Conservation (phyloP, 2,329 filamentous ascomycete species). For the Parastagonospora nodorum region DNA sequence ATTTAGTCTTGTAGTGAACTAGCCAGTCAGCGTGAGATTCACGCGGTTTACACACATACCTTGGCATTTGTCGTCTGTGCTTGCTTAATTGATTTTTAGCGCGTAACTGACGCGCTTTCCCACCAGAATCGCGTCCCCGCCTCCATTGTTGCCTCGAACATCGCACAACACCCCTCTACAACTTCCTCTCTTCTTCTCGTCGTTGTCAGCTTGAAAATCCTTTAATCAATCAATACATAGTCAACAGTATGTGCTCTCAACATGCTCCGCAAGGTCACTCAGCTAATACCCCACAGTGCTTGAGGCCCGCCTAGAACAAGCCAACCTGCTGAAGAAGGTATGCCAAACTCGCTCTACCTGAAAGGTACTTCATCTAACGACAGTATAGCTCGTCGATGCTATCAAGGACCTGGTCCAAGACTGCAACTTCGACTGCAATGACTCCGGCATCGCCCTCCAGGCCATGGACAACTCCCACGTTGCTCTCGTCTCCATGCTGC, state of each 20-base stretch:
- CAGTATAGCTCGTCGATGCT: slow-evolving; percentile 83
- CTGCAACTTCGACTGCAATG: slow-evolving; percentile 99
- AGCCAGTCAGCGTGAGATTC: no score
- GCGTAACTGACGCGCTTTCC: slow-evolving; percentile 25
- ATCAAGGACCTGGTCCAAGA: slow-evolving; percentile 99
- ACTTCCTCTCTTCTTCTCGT: slow-evolving; percentile 6
- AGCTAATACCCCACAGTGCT: slow-evolving; percentile 65
- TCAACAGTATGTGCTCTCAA: slow-evolving; percentile 24
- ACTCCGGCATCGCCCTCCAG: slow-evolving; percentile 95
- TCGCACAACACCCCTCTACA: slow-evolving; percentile 9
- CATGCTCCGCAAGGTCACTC: not conserved
- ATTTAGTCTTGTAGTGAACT: no score
- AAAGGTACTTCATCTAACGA: slow-evolving; percentile 14
- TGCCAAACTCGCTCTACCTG: not conserved
- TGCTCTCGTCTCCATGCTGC: slow-evolving; percentile 97
- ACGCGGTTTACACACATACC: not conserved
- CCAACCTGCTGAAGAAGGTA: slow-evolving; percentile 92
- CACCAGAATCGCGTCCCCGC: slow-evolving; percentile 22
- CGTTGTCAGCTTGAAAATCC: not conserved
- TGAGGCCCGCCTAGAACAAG: slow-evolving; percentile 96
- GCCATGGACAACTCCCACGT: slow-evolving; percentile 99
- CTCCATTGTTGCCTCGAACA: slow-evolving; percentile 22
- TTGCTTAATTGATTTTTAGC: slow-evolving; percentile 23
- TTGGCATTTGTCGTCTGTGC: slow-evolving; percentile 5
- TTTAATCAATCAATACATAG: slow-evolving; percentile 3